Evolutionary conservation across 2,329 filamentous ascomycete species (phyloP).

Genomic region (Daldinia sp.): DNA sequence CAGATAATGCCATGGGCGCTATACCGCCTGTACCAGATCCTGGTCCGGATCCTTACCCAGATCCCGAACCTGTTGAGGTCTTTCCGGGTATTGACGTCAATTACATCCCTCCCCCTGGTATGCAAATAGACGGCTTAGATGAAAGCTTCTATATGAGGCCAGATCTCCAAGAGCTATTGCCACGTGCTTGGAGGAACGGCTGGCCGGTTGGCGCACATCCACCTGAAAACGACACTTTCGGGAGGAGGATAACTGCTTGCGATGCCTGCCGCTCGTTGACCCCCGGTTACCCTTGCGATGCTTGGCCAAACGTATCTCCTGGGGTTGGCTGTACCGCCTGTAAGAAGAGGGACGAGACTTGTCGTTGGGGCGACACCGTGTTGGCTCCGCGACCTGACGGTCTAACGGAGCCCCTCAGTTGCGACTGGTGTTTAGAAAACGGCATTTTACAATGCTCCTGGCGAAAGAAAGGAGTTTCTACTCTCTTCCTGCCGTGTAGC

Average conservation of each 20-base stretch:
- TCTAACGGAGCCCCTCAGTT: constrained; percentile 10
- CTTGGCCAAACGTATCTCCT: neutral
- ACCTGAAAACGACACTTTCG: neutral
- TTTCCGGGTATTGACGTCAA: too few species aligned
- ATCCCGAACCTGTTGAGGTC: too few species aligned
- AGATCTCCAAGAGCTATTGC: neutral
- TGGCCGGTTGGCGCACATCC: neutral
- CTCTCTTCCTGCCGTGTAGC: neutral
- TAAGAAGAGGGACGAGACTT: neutral
- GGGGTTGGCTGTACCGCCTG: constrained; percentile 21
- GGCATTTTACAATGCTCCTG: constrained; percentile 7
- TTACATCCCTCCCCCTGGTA: too few species aligned
- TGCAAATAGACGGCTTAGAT: too few species aligned
- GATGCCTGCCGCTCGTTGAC: neutral
- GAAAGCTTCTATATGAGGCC: too few species aligned
- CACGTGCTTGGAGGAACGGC: neutral
- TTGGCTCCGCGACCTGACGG: constrained; percentile 22
- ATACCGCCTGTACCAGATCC: too few species aligned
- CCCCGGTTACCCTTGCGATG: neutral
- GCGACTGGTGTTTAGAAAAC: constrained; percentile 2
- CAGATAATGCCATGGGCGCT: too few species aligned
- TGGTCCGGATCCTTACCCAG: too few species aligned
- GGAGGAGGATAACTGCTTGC: neutral
- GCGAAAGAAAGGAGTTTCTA: neutral
- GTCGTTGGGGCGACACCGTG: neutral